Evolutionary conservation across 192 early-diverging fungal genomes (phyloP).

Genomic region (Helicostylum pulchrum): DNA sequence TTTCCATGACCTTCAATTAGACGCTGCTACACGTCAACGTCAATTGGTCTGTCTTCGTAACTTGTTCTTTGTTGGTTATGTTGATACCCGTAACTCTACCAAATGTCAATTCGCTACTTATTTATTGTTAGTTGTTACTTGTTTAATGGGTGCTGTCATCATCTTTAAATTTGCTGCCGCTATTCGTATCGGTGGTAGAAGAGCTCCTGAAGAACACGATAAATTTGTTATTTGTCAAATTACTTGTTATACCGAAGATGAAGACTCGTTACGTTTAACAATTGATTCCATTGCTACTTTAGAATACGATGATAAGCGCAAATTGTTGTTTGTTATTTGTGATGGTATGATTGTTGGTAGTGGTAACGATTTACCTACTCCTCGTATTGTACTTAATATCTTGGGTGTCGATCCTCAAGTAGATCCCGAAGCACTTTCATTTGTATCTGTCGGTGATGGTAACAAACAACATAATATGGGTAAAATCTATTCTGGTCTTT

Average conservation of each 20-base stretch:
- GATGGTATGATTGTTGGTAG: conserved; percentile 96
- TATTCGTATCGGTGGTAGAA: conserved; percentile 65
- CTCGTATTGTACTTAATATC: conserved; percentile 89
- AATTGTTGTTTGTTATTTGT: conserved; percentile 83
- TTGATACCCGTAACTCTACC: conserved; percentile 60
- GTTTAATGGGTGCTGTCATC: conserved; percentile 68
- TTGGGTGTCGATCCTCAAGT: conserved; percentile 79
- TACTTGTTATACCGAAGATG: conserved; percentile 95
- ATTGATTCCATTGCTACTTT: conserved; percentile 79
- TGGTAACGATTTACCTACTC: conserved; percentile 95
- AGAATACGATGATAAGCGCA: conserved; percentile 84
- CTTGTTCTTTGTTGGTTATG: conserved; percentile 61
- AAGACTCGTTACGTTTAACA: conserved; percentile 77
- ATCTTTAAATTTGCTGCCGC: conserved; percentile 78
- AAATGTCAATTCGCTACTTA: conserved; percentile 66
- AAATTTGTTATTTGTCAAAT: conserved; percentile 96
- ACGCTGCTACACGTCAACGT: conserved; percentile 20
- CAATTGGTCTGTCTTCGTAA: conserved; percentile 58
- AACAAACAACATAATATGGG: conserved; percentile 91
- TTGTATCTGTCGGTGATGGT: conserved; percentile 89
- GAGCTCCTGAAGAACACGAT: conserved; percentile 84
- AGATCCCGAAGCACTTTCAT: conserved; percentile 76
- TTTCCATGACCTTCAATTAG: conserved; percentile 28
- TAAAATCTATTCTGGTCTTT: conserved; percentile 94
- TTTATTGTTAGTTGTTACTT: conserved; percentile 59